These are phyloP conservation scores for Celoporthe dispersa DNA, from an alignment of 2,329 filamentous ascomycete genomes.

Conservation along the genomic window DNA sequence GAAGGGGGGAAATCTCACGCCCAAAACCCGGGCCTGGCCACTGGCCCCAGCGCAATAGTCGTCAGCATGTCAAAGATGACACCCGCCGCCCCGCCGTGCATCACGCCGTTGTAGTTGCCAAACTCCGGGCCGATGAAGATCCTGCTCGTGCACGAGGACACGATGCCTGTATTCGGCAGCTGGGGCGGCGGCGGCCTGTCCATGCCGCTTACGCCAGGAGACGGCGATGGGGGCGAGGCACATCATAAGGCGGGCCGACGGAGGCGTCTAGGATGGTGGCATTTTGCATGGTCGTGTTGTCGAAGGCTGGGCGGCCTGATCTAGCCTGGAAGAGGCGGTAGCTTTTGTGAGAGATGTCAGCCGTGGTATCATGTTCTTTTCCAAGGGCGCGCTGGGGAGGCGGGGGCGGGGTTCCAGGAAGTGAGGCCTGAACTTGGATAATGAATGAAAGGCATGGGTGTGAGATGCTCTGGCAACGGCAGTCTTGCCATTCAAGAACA, in stretches of 20 bases:
- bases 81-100: conserved; percentile 59
- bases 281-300: conserved; percentile 32
- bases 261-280: conserved; percentile 38
- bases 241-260: conserved; percentile 27
- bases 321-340: conserved; percentile 30
- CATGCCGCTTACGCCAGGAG: background rate
- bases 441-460: background rate
- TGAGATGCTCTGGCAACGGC: background rate
- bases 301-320: conserved; percentile 31
- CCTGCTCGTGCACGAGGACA: conserved; percentile 45
- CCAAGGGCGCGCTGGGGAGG: too few relatives aligned
- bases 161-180: conserved; percentile 24
- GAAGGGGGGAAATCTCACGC: conserved; percentile 39
- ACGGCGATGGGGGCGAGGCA: background rate
- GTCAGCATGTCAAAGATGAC: conserved; percentile 61
- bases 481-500: background rate
- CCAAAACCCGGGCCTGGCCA: conserved; percentile 54
- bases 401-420: background rate
- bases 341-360: conserved; percentile 20
- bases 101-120: conserved; percentile 50
- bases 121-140: conserved; percentile 49
- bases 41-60: conserved; percentile 52
- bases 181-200: conserved; percentile 3
- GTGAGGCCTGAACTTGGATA: background rate
- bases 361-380: background rate